Evolutionary conservation across 495 filamentous ascomycete genomes (phyloP).

Genomic region (Penicillium waksmanii): DNA sequence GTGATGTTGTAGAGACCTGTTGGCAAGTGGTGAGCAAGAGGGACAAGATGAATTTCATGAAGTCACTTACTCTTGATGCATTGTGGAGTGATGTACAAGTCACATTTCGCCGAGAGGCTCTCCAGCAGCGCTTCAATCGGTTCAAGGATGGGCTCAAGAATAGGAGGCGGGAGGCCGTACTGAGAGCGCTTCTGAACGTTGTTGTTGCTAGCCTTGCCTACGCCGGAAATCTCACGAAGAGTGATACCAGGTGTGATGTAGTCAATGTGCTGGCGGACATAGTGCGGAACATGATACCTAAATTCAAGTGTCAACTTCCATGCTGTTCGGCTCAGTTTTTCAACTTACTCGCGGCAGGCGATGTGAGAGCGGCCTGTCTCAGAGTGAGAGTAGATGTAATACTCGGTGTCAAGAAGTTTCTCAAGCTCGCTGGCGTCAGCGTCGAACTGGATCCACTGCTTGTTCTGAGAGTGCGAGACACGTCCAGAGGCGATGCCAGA

Average conservation of each 20-base stretch:
- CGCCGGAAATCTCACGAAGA: conserved; percentile 29
- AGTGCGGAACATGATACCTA: conserved; percentile 55
- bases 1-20: conserved; percentile 50
- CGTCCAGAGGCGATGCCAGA: conserved; percentile 51
- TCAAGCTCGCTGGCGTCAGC: conserved; percentile 56
- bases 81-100: conserved; percentile 33
- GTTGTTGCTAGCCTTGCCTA: neutral
- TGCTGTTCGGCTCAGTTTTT: neutral
- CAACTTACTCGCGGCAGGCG: conserved; percentile 45
- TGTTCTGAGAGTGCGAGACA: conserved; percentile 49
- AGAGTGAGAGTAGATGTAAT: conserved; percentile 57
- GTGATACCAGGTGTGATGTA: conserved; percentile 57
- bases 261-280: conserved; percentile 56
- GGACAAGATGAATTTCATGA: neutral
- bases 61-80: conserved; percentile 33
- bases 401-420: conserved; percentile 59
- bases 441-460: conserved; percentile 60
- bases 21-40: neutral
- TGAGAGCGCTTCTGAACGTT: conserved; percentile 19
- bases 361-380: conserved; percentile 50
- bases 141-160: conserved; percentile 43
- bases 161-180: conserved; percentile 18
- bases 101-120: conserved; percentile 27
- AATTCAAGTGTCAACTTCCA: conserved; percentile 7
- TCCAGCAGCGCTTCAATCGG: conserved; percentile 21